A percentile compares a stretch with the other conserved stretches of the same genome.
Conservation (phyloP, 2,329 filamentous ascomycete species). For the Diaporthe caulivora region DNA sequence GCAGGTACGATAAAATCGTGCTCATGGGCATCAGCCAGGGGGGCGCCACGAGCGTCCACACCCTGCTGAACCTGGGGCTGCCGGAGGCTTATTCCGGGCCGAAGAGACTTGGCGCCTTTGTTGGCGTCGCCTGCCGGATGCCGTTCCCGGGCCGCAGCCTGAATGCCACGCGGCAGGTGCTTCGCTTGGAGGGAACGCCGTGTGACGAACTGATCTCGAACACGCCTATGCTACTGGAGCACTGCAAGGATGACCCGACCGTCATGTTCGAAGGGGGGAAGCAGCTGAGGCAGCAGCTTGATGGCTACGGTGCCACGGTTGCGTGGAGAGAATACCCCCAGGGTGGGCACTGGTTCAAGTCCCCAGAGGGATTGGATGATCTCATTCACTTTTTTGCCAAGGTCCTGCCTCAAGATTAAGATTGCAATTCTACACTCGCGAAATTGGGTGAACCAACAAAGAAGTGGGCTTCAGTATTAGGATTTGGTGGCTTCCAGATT, state of each 20-base stretch:
- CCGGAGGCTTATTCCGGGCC: slow-evolving; percentile 32
- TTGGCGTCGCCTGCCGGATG: slow-evolving; percentile 52
- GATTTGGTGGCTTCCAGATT: too few relatives aligned
- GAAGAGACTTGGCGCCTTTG: slow-evolving; percentile 48
- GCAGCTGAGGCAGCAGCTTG: slow-evolving; percentile 49
- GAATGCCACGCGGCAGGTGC: slow-evolving; percentile 47
- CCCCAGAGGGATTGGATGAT: slow-evolving; percentile 57
- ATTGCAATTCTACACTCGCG: too few relatives aligned
- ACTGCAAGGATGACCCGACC: slow-evolving; percentile 58
- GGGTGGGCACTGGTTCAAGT: slow-evolving; percentile 60
- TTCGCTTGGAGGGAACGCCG: slow-evolving; percentile 46
- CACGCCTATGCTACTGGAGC: slow-evolving; percentile 59
- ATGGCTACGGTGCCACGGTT: slow-evolving; percentile 52
- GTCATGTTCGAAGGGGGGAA: slow-evolving; percentile 54
- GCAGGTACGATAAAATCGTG: slow-evolving; percentile 54
- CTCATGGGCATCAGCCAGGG: slow-evolving; percentile 62
- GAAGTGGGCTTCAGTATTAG: too few relatives aligned
- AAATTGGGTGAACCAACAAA: too few relatives aligned
- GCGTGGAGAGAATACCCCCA: slow-evolving; percentile 55
- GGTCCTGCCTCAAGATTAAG: slow-evolving; percentile 9
- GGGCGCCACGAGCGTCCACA: slow-evolving; percentile 54
- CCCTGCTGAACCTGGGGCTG: slow-evolving; percentile 51
- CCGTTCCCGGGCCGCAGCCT: slow-evolving; percentile 27
- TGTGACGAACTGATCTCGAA: slow-evolving; percentile 51
- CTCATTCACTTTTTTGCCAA: slow-evolving; percentile 50